A percentile compares a stretch with the other conserved stretches of the same genome.
Evolutionary conservation across 225 moss, liverwort and hornwort species (phyloP).

Genomic region (Pleurozium schreberi): DNA sequence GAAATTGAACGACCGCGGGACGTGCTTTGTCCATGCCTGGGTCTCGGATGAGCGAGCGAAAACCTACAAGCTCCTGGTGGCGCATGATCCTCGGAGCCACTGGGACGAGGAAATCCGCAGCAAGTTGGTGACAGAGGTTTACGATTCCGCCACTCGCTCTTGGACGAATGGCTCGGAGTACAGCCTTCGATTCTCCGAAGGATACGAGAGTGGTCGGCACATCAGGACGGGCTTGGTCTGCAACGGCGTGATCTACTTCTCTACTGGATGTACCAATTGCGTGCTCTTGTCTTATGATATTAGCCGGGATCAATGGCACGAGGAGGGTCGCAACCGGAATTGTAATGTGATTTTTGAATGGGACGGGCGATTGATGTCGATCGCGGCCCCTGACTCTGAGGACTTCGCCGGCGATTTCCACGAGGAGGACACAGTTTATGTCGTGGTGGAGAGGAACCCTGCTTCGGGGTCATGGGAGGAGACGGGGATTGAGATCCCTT

Average conservation of each 20-base stretch:
- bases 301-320: neutral
- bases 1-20: neutral
- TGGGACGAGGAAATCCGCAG: neutral
- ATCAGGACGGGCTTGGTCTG: neutral
- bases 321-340: neutral
- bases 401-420: neutral
- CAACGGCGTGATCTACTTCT: conserved; percentile 5
- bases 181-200: neutral
- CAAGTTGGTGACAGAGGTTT: conserved; percentile 7
- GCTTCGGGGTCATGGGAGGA: neutral
- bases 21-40: conserved; percentile 1
- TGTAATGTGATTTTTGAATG: conserved; percentile 4
- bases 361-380: conserved; percentile 14
- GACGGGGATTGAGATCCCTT: conserved; percentile 1
- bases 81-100: neutral
- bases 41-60: neutral
- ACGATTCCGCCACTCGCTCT: neutral
- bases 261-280: neutral
- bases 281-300: conserved; percentile 5
- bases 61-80: conserved; percentile 9
- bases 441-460: neutral
- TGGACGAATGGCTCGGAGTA: neutral
- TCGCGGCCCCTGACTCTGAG: neutral
- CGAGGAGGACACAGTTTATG: neutral
- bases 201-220: neutral